Evolutionary conservation across 2,329 filamentous ascomycete genomes (phyloP), one percentile per base, ranked within the genome.

Genomic region (Botrytis deweyae): DNA sequence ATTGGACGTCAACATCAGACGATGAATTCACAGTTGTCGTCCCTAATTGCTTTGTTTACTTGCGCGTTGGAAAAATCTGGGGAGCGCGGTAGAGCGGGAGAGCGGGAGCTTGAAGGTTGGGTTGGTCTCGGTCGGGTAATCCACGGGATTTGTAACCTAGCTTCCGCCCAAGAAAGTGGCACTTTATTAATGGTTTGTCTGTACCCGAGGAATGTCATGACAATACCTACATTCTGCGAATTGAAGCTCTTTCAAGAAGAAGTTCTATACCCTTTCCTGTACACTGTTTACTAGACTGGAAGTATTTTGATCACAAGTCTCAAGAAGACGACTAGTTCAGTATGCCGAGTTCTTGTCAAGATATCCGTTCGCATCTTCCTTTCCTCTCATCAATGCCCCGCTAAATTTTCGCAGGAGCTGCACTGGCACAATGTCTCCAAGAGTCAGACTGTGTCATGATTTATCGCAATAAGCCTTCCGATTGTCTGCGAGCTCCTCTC

Each of bases 281-380:
- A 46, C 68, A 33, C 40, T 38, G 25, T 42, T 72, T 25, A n/a
- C 25, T 2, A 58, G 4, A 58, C 20, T 49, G 33, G 12, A 52
- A 40, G 25, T 12, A 25, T n/a, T 49, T 25, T 29, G 16, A 46
- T 29, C 49, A 6, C 46, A 59, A 44, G 59, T 46, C 33, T 14
- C 20, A n/a, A 42, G 36, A 29, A 68, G 67, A 65, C 25, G 29
- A 20, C 25, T 7, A 14, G 25, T 58, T 59, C 46, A 67, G 74
- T 72, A 97, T 98, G 96, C 95, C 95, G 74, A 94, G 93, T 83
- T 98, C 95, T 76, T 99, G 96, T 86, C 93, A 95, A 89, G 95
- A 98, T 84, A 93, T 99, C 82, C 91, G 95, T 98, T 88, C 70
- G 42, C 52, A 36, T 73, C 66, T 62, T 63, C 67, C 62, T 67